Evolutionary conservation across 2,329 filamentous ascomycete genomes (phyloP), one percentile per base, ranked within the genome.

Genomic region (Cercospora sp.): DNA sequence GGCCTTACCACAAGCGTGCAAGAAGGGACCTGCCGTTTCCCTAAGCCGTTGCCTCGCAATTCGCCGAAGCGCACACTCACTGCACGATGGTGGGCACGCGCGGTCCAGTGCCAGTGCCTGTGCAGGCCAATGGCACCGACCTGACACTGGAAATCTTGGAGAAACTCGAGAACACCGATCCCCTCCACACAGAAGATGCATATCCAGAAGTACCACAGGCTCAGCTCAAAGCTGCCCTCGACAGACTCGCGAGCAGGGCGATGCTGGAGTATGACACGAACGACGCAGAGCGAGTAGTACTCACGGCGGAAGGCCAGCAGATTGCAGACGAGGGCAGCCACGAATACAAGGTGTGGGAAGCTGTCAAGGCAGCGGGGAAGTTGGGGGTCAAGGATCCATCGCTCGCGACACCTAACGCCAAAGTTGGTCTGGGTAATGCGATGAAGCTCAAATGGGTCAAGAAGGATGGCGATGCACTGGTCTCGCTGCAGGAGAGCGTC

Each of bases 401-500:
- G 64, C 89, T 94, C 72, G 90, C 91, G 65, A 88, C 91, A 79
- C 91, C 92, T 79, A 89, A 83, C 59, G 90, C 90, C 60, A 94
- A 92, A 82, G 84, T 97, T 69, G 95, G 95, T n/a, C 91, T 95
- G 79, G 93, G 93, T 75, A 96, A 95, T 83, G 94, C 94, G 36
- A 97, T 98, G 84, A 96, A 87, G 80, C 83, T 85, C 75, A 87
- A 87, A 72, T 90, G 88, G 88, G 85, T 90, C 69, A 89, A 88
- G 79, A 90, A 89, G 77, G 82, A 84, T 36, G 81, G 81, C 28
- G 85, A 88, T 71, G 82, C 83, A 58, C 83, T 88, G 67, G 81
- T 85, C 61, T 79, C 89, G 68, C 83, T 86, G 67, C 82, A 85
- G 61, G 88, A 96, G 20, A 87, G 89, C 23, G 94, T 98, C 75